A percentile compares a stretch with the other conserved stretches of the same genome.
Evolutionary conservation across 805 yeast genomes (phyloP).

Genomic region (Clavispora santaluciae): DNA sequence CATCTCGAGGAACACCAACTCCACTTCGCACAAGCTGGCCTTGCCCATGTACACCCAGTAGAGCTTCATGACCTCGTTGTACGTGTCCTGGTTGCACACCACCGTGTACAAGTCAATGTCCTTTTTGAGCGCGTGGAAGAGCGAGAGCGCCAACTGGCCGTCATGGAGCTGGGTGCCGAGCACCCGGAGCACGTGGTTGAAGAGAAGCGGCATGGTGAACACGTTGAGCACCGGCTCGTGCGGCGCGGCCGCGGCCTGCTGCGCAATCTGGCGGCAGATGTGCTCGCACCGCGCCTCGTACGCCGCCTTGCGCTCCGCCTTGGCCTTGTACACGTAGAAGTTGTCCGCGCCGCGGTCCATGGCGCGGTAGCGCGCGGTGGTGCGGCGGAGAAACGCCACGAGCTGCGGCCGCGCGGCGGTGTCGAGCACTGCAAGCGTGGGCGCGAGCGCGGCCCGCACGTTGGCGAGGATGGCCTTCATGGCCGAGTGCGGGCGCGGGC

Average conservation of each 20-base stretch:
- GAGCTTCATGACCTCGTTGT: slow-evolving; percentile 33
- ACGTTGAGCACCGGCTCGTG: slow-evolving; percentile 25
- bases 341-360: slow-evolving; percentile 6
- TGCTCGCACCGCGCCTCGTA: slow-evolving; percentile 17
- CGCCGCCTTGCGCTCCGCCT: slow-evolving; percentile 10
- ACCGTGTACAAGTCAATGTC: slow-evolving; percentile 30
- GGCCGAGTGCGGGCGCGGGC: slow-evolving; percentile 1
- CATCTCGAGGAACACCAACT: slow-evolving; percentile 35
- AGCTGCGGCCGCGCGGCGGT: slow-evolving; percentile 10
- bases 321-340: slow-evolving; percentile 12
- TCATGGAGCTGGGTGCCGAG: slow-evolving; percentile 24
- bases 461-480: slow-evolving; percentile 1
- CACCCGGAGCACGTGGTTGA: slow-evolving; percentile 27
- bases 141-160: slow-evolving; percentile 31
- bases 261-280: slow-evolving; percentile 14
- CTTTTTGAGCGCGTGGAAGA: slow-evolving; percentile 32
- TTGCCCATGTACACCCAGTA: slow-evolving; percentile 38
- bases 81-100: slow-evolving; percentile 37
- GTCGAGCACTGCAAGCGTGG: slow-evolving; percentile 20
- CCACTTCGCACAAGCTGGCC: slow-evolving; percentile 30
- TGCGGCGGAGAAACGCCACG: slow-evolving; percentile 14
- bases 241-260: slow-evolving; percentile 16
- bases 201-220: slow-evolving; percentile 31
- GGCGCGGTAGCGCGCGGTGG: slow-evolving; percentile 11
- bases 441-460: slow-evolving; percentile 13